phyloP scores from a whole-genome alignment of 2,329 filamentous ascomycete genomes.

The Hymenoscyphus albidus region DNA sequence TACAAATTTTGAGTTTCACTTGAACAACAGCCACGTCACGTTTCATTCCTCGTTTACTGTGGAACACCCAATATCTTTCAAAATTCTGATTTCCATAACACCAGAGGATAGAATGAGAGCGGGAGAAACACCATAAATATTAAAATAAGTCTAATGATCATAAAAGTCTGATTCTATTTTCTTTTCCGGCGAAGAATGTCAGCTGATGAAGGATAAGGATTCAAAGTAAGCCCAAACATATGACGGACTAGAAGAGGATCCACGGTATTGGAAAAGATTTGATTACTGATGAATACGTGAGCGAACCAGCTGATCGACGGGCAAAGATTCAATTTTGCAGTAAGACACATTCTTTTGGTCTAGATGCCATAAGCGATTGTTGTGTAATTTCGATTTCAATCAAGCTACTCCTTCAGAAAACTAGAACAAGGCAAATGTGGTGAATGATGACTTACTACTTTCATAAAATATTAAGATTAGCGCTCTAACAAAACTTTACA shows the following conservation, averaged over 20 bases:
- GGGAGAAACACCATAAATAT: not conserved
- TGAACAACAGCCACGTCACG: no score
- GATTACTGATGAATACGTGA: not conserved
- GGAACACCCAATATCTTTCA: no score
- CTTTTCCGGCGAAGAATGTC: not conserved
- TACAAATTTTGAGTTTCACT: no score
- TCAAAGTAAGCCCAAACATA: not conserved
- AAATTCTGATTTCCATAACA: no score
- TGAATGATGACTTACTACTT: not conserved
- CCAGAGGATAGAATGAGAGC: not conserved
- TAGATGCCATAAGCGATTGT: not conserved
- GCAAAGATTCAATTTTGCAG: not conserved
- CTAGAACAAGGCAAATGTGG: not conserved
- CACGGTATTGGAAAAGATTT: not conserved
- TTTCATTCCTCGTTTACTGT: no score
- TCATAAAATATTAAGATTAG: no score
- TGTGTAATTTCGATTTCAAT: not conserved
- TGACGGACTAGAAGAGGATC: not conserved
- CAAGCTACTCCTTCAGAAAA: no score
- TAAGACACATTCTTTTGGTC: not conserved
- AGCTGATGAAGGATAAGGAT: not conserved
- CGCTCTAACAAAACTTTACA: no score
- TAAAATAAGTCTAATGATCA: not conserved
- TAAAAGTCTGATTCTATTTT: not conserved
- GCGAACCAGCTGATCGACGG: no score